Evolutionary conservation across 2,329 filamentous ascomycete species (phyloP), one percentile per base, ranked within the genome.

Genomic region (Escovopsis sp.): DNA sequence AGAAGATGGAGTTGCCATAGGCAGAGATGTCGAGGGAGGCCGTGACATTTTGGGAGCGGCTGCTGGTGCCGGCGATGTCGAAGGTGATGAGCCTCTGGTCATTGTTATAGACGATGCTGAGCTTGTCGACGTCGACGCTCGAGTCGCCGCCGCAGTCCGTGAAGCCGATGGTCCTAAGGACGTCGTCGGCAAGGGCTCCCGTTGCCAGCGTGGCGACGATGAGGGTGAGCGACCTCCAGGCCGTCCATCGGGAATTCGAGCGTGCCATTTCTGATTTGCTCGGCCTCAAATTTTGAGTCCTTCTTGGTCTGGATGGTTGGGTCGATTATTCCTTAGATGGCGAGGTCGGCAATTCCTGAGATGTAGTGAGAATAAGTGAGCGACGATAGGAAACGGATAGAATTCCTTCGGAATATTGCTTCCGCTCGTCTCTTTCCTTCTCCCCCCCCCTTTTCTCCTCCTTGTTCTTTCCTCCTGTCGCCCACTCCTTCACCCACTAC

Each of bases 111-210:
- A 71, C 63, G 40, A 94, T 79, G 47, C 88, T 65, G 42, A 92
- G 65, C 47, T 70, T 76, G 45, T 85, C 65, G 36, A 94, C 78
- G 42, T 68, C 68, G 48, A 96, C 65, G 55, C 47, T 68, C 47
- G 50, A 31, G 21, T 66, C 57, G 34, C 53, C 51, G 27, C 51
- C 54, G 58, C 90, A 96, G 43, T 76, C 76, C 49, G 66, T 73
- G 61, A 90, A 93, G 39, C 86, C 83, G 42, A 70, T 72, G 17
- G 87, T 94, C 52, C 78, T 72, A 39, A 98, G 71, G 39, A 92
- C 65, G 46, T 88, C 76, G 41, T 62, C 67, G 37, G 72, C 82
- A 39, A 80, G 53, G 36, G 69, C 78, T 39, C 64, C 58, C 33
- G 52, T 54, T 13, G 54, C 47, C 31, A 67, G 50, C 35, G 54